Evolutionary conservation across 2,329 filamentous ascomycete genomes (phyloP), one percentile per base, ranked within the genome.

Genomic region (Monosporascus sp.): DNA sequence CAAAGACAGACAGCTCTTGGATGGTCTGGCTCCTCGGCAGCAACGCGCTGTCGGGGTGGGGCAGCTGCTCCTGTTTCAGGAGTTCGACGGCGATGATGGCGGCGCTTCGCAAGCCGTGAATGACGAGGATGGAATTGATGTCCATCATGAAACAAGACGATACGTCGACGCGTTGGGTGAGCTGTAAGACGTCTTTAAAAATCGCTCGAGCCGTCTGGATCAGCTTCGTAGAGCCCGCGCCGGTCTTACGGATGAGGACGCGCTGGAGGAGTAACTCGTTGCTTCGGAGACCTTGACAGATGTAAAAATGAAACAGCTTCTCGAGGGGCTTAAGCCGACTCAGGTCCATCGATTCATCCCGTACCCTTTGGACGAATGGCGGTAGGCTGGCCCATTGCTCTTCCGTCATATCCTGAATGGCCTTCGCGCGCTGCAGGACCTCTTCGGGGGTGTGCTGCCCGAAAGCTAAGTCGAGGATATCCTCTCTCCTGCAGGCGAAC

Each of bases 11-110:
- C 15, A 71, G 56, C 49, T 70, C 65, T 54, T 70, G 68, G 20
- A 71, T 70, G 5, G 68, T 71, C 48, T 66, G 64, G 50, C 68
- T 70, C 24, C 68, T 61, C 17, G 67, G 66, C 20, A 71, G 51
- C 39, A 66, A 57, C n/a, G 66, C 65, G n/a, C 63, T 58, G 54
- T 62, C 64, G 7, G 67, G 67, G 49, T 68, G 65, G n/a, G 64
- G 62, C 5, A 64, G 60, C 53, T 67, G 65, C 49, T 71, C 68
- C 55, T 70, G 68, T 51, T 67, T 66, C 31, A 70, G 55, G 47
- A 71, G 54, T 55, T 70, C 68, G 25, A 69, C 63, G 17, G 68
- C 68, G 37, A 71, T 62, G 38, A 71, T 67, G 5, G 66, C 65
- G 1, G 65, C 68, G 56, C 68, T 65, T 5, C 68, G 60, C 47